Percentiles rank a stretch among this genome's conserved stretches.
Evolutionary conservation across 345 rosid genomes (phyloP).

Genomic region (Arabis alpina): DNA sequence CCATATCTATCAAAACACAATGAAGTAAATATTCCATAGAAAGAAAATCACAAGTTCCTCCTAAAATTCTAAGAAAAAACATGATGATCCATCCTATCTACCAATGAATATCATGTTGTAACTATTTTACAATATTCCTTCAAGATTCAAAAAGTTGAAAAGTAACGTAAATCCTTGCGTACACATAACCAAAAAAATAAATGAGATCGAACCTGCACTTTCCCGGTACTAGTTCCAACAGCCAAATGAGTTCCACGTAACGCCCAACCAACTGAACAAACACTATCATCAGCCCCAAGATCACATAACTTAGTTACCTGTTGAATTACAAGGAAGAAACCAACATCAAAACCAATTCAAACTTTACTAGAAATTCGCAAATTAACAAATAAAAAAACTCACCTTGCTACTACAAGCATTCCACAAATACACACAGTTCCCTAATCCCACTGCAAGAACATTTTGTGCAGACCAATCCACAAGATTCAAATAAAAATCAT

Average conservation of each 20-base stretch:
- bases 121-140: not conserved
- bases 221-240: conserved; percentile 88
- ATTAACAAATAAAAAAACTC: conserved; percentile 22
- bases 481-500: conserved; percentile 93
- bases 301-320: conserved; percentile 96
- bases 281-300: conserved; percentile 83
- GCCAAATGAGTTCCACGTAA: conserved; percentile 86
- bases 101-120: conserved; percentile 7
- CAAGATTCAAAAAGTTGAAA: conserved; percentile 16
- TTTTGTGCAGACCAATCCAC: conserved; percentile 96
- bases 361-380: not conserved
- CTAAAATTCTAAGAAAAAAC: not conserved
- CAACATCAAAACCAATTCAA: conserved; percentile 5
- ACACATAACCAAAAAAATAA: not conserved
- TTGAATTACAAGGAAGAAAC: conserved; percentile 11
- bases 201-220: conserved; percentile 72
- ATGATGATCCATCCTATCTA: conserved; percentile 1
- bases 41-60: not conserved
- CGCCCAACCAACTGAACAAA: conserved; percentile 98
- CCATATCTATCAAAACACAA: conserved; percentile 66
- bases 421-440: conserved; percentile 94
- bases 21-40: not conserved
- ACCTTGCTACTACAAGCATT: conserved; percentile 99
- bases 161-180: not conserved
- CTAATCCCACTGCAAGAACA: conserved; percentile 93